Base-by-base conservation (phyloP, 306 rosid genomes). In the Begonia masoniana region DNA sequence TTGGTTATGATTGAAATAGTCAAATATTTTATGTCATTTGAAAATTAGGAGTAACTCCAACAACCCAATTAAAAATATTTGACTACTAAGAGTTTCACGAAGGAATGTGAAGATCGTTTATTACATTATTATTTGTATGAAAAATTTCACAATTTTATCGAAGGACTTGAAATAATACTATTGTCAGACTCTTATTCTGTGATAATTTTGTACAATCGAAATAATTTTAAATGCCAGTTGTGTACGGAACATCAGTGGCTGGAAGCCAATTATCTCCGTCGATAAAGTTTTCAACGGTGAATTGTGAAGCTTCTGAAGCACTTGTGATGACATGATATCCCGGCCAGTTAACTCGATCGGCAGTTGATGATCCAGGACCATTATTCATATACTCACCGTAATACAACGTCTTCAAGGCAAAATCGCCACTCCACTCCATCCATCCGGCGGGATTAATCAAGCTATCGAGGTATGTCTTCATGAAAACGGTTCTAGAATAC, bases 301-400 rank as follows among this genome's bases (percentile, higher is more conserved):
- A 86, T 12, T 65, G 72, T 9, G 88, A 52, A 14, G 88, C 95
- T 43, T 77, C 78, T 3, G 88, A 69, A 0, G 93, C 81, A 53
- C 72, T 70, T 1, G 84, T 82, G 52, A 82, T 78, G 14, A 82
- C 78, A 60, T 53, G 82, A 69, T 76, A 85, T 57, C 92, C 92
- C 54, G 55, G 62, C 95, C 95, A 85, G 0, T 19, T 70, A 10
- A 85, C 87, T 68, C 95, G 56, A 0, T 73, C 65, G 0, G 78
- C 39, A 24, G 92, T 85, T 0, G 77, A 76, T 3, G 95, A 67
- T 26, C 95, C 85, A 0, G 95, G 62, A 0, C 95, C 95, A 0
- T 84, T 76, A 15, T 85, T 85, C 11, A 55, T 57, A 63, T 75
- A 85, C 58, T 85, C 92, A 4, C 81, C 95, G 54, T 85, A 82